Conservation (phyloP, 164 flowering plant genomes). For the Brasenia schreberi region DNA sequence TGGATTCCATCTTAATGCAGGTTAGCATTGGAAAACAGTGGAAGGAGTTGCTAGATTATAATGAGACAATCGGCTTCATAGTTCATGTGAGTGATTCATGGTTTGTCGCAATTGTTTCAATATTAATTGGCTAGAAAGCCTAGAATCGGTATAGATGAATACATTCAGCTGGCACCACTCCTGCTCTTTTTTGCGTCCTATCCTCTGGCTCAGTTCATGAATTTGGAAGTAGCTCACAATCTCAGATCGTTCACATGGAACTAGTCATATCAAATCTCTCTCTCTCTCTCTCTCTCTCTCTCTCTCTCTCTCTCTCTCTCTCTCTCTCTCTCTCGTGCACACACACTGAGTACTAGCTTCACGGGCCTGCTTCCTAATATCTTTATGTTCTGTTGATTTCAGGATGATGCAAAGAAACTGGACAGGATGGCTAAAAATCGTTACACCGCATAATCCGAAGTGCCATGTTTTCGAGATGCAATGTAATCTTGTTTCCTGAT, state of each 20-base stretch:
- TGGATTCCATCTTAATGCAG: constrained; percentile 10
- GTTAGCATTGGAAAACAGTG: constrained; percentile 68
- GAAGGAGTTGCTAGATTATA: constrained; percentile 72
- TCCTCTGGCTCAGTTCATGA: background rate
- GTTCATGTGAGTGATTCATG: constrained; percentile 24
- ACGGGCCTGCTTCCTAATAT: background rate
- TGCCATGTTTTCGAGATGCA: background rate
- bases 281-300: background rate
- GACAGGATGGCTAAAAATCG: constrained; percentile 52
- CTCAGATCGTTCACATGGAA: too few relatives aligned
- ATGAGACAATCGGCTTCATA: constrained; percentile 48
- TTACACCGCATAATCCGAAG: constrained; percentile 25
- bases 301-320: background rate
- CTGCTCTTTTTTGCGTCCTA: background rate
- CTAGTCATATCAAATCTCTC: background rate
- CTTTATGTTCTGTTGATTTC: constrained; percentile 10
- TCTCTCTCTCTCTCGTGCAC: background rate
- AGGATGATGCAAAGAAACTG: constrained; percentile 67
- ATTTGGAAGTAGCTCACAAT: background rate
- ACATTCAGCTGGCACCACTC: background rate
- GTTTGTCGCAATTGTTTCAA: background rate
- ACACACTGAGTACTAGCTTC: background rate
- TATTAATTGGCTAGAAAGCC: too few relatives aligned
- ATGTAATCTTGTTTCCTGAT: background rate
- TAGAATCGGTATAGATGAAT: background rate